Conservation (phyloP, 2,329 filamentous ascomycete genomes). For the Cladophialophora bantiana region DNA sequence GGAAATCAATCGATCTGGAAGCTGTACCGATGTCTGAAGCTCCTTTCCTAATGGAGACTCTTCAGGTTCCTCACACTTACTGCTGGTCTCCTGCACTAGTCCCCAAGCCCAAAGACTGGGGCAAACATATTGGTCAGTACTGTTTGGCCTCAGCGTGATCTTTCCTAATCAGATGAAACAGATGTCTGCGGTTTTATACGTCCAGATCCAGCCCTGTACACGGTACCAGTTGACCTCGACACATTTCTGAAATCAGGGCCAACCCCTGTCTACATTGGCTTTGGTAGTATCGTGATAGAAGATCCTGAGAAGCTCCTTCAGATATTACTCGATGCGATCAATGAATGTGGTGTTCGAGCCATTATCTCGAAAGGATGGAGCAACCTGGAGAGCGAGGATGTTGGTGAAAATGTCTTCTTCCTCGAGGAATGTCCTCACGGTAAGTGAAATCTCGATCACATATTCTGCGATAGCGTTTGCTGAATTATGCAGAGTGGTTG, state of each 20-base stretch:
- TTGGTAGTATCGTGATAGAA: conserved; percentile 64
- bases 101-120: conserved; percentile 53
- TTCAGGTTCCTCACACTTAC: conserved; percentile 54
- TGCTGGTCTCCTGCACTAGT: conserved; percentile 55
- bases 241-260: conserved; percentile 56
- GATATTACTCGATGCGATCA: conserved; percentile 58
- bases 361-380: conserved; percentile 65
- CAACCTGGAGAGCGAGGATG: conserved; percentile 49
- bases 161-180: conserved; percentile 17
- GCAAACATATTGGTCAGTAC: conserved; percentile 45
- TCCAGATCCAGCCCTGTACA: conserved; percentile 47
- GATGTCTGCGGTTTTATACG: conserved; percentile 59
- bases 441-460: not conserved
- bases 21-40: conserved; percentile 48
- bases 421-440: conserved; percentile 62
- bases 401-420: conserved; percentile 54
- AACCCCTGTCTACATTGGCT: conserved; percentile 63
- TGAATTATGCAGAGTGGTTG: conserved; percentile 57
- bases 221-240: conserved; percentile 50
- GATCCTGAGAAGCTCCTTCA: conserved; percentile 55
- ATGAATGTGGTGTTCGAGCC: conserved; percentile 56
- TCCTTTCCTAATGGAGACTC: conserved; percentile 46
- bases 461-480: not conserved
- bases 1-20: conserved; percentile 52
- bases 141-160: conserved; percentile 7